Evolutionary conservation across 257 asterid genomes (phyloP), one percentile per base, ranked within the genome.

Genomic region (Verbena officinalis): DNA sequence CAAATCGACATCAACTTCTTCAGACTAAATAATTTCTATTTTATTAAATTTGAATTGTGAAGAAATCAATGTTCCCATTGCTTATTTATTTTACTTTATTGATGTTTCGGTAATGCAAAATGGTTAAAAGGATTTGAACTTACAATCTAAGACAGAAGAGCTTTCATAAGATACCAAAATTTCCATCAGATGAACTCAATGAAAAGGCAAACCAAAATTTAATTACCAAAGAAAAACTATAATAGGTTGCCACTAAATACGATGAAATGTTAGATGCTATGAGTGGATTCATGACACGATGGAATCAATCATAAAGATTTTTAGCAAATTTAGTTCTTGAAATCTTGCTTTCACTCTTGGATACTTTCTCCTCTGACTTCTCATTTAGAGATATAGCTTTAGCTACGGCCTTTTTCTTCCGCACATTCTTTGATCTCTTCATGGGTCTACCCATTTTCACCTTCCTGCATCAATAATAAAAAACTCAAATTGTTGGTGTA

Each of bases 321-420:
- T 86, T 89, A 61, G 95, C 95, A 49, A 22, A 43, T 61, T 82
- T 79, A 46, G 79, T 68, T 75, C 96, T 86, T 52, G 48, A 49
- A 0, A 59, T 63, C 80, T 82, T 89, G 84, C 72, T 76, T 67
- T 84, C 95, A 14, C 27, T 74, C 80, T 70, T 86, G 5, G 77
- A 71, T 16, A 79, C 24, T 71, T 78, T 84, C 79, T 58, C 87
- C 56, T 23, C 79, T 0, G 72, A 57, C 33, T 78, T 78, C 80
- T 86, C 96, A 8, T 19, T 66, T 55, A 65, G 72, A 12, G 90
- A 74, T 62, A 82, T 65, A 59, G 90, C 95, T 81, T 80, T 89
- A 38, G 82, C 90, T 1, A 86, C 59, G 19, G 89, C 90, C 76
- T 82, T 84, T 86, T n/a, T 77, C 89, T 83, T 86, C 38, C 87